These are phyloP conservation scores for Pythium volutum DNA, from an alignment of 352 stramenopile species.

Conservation along the genomic window DNA sequence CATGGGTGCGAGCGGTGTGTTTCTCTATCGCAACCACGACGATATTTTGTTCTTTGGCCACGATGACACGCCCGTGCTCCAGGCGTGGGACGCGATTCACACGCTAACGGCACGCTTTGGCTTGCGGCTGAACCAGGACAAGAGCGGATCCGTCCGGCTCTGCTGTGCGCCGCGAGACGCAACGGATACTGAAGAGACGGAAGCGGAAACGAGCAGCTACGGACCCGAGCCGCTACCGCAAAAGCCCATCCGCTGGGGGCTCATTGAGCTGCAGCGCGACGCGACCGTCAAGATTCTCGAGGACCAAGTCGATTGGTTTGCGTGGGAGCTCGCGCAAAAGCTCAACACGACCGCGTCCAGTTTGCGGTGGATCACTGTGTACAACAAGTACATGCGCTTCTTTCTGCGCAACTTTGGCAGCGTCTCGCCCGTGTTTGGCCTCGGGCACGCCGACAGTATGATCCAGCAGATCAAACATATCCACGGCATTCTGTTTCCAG, in stretches of 20 bases:
- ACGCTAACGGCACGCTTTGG: conserved; percentile 21
- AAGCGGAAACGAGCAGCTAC: conserved; percentile 1
- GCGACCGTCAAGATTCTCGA: conserved; percentile 34
- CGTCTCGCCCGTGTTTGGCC: conserved; percentile 37
- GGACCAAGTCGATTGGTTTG: conserved; percentile 35
- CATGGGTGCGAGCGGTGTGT: conserved; percentile 28
- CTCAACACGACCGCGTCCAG: conserved; percentile 28
- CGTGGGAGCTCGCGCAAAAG: conserved; percentile 38
- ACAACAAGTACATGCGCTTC: conserved; percentile 63
- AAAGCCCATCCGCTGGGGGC: conserved; percentile 38
- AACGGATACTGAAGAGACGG: too few relatives aligned
- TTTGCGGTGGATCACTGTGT: conserved; percentile 51
- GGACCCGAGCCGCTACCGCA: conserved; percentile 27
- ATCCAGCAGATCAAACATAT: conserved; percentile 21
- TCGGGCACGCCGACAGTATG: conserved; percentile 9
- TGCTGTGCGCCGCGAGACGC: background rate
- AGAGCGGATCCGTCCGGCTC: conserved; percentile 40
- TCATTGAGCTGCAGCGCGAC: conserved; percentile 41
- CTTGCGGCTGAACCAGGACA: conserved; percentile 39
- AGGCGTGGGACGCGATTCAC: conserved; percentile 39
- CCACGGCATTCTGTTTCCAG: conserved; percentile 33
- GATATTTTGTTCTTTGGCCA: conserved; percentile 48
- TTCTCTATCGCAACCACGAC: conserved; percentile 46
- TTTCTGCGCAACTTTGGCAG: conserved; percentile 49
- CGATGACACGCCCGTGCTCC: conserved; percentile 30